These are phyloP conservation scores for Aegilops bicornis DNA, from an alignment of 176 grass and related monocot genomes.

Conservation along the genomic window DNA sequence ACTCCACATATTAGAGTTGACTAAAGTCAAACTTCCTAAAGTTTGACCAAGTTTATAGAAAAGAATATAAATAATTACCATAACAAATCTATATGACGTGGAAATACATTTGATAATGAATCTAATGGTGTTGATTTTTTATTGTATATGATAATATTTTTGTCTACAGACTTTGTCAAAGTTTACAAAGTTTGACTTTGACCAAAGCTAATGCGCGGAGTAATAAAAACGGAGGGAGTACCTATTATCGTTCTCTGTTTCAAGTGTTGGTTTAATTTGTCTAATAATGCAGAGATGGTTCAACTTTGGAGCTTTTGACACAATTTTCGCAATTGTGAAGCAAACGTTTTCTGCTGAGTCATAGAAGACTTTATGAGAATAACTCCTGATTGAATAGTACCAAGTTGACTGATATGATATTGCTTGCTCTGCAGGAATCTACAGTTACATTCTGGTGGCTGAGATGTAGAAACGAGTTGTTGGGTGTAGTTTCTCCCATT, in stretches of 20 bases:
- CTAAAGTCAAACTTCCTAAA: too few relatives aligned
- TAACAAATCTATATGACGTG: too few relatives aligned
- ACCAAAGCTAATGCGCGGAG: too few relatives aligned
- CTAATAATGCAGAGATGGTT: not conserved
- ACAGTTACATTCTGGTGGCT: not conserved
- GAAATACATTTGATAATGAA: too few relatives aligned
- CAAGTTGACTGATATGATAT: not conserved
- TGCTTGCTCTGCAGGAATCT: not conserved
- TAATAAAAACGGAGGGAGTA: too few relatives aligned
- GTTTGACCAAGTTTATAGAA: too few relatives aligned
- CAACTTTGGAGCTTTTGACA: not conserved
- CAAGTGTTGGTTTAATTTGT: not conserved
- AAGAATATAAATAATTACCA: too few relatives aligned
- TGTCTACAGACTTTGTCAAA: too few relatives aligned
- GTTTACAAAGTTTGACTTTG: too few relatives aligned
- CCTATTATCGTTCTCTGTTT: not conserved
- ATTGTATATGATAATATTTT: too few relatives aligned
- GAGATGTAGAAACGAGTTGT: not conserved
- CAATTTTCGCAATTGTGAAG: not conserved
- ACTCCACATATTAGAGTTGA: too few relatives aligned
- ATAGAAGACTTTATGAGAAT: not conserved
- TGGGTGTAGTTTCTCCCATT: not conserved
- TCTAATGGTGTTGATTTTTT: too few relatives aligned
- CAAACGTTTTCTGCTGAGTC: not conserved
- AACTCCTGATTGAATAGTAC: not conserved